These are phyloP conservation scores for Sparassis latifolia DNA, from an alignment of 1,284 basidiomycete species.

Conservation along the genomic window DNA sequence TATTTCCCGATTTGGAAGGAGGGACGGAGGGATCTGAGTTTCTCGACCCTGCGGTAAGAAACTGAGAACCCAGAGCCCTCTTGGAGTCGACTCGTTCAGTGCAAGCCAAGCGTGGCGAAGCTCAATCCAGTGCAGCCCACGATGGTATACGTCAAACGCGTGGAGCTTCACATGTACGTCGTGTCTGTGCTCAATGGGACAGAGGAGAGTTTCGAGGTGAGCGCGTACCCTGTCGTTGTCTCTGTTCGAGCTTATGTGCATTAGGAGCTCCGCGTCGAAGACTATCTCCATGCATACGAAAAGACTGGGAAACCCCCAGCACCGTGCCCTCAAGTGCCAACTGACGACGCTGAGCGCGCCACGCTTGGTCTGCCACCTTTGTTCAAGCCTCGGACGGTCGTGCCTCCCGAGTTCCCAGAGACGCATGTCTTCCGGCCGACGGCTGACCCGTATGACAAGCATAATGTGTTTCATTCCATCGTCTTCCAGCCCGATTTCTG, in stretches of 20 bases:
- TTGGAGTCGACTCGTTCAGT: too few species aligned
- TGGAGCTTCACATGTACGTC: slow-evolving; percentile 18
- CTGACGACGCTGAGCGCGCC: slow-evolving; percentile 28
- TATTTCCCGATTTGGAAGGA: too few species aligned
- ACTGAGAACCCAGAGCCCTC: too few species aligned
- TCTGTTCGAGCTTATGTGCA: slow-evolving; percentile 1
- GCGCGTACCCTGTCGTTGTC: slow-evolving; percentile 5
- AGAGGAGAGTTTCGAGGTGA: slow-evolving; percentile 26
- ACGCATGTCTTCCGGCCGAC: slow-evolving; percentile 29
- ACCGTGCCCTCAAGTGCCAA: slow-evolving; percentile 35
- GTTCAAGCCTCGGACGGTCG: slow-evolving; percentile 31
- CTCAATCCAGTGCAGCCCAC: too few species aligned
- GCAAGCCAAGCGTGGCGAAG: too few species aligned
- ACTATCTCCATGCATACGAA: slow-evolving; percentile 39
- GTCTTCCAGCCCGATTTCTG: slow-evolving; percentile 27
- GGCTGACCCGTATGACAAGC: slow-evolving; percentile 10
- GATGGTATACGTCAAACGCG: too few species aligned
- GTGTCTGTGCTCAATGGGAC: slow-evolving; percentile 10
- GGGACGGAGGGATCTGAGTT: too few species aligned
- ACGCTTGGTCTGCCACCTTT: slow-evolving; percentile 35
- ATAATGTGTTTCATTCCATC: slow-evolving; percentile 30
- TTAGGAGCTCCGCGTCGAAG: slow-evolving; percentile 41
- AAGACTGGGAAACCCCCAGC: slow-evolving; percentile 37
- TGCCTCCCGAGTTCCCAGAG: slow-evolving; percentile 24
- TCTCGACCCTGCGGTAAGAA: too few species aligned